Evolutionary conservation across 805 yeast genomes (phyloP).

Genomic region (Brettanomyces sp.): DNA sequence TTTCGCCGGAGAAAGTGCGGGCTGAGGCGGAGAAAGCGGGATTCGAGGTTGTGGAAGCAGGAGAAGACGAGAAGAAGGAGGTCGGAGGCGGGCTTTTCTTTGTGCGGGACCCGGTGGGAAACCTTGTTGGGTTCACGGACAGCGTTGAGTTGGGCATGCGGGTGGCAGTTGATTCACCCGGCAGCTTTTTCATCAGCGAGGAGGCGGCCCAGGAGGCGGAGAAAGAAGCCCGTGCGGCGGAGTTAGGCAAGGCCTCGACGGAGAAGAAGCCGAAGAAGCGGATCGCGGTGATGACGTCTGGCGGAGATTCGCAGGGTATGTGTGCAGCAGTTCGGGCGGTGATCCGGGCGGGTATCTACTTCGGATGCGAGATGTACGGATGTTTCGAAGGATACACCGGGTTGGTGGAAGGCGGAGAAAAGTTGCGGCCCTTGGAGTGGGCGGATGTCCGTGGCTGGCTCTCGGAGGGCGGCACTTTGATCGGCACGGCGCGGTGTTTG

Average conservation of each 20-base stretch:
- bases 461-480: constrained; percentile 64
- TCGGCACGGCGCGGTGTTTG: constrained; percentile 69
- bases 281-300: constrained; percentile 95
- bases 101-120: constrained; percentile 60
- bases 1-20: constrained; percentile 23
- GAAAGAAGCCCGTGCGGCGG: not conserved
- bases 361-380: constrained; percentile 85
- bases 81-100: constrained; percentile 15
- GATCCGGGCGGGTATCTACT: constrained; percentile 81
- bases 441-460: constrained; percentile 65
- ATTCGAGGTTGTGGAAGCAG: constrained; percentile 5
- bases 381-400: constrained; percentile 95
- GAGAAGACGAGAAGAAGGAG: constrained; percentile 11
- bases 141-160: constrained; percentile 16
- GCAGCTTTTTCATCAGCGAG: constrained; percentile 3
- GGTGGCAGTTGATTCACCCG: not conserved
- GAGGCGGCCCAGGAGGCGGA: not conserved
- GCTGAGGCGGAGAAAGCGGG: constrained; percentile 12
- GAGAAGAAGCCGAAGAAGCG: constrained; percentile 11
- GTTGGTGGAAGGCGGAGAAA: constrained; percentile 72
- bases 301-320: constrained; percentile 99
- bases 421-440: constrained; percentile 71
- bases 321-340: constrained; percentile 93
- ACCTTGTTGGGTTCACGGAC: constrained; percentile 45
- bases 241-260: not conserved